Base-by-base conservation (phyloP, 208 protist genomes). In the Leishmania amazonensis region DNA sequence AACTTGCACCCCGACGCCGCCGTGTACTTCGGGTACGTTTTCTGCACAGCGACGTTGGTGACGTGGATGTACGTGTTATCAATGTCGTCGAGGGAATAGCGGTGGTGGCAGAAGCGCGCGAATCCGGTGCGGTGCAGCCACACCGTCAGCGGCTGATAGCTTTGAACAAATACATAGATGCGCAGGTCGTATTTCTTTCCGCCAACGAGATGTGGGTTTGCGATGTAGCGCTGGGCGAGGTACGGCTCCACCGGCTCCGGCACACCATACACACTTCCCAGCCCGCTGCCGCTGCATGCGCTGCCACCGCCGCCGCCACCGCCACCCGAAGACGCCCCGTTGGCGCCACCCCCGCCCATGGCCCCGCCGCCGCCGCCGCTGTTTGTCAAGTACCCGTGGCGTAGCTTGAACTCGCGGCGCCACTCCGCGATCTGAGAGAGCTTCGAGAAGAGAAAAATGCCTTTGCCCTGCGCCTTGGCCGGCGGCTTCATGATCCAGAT, bases 401-500 rank as follows among this genome's bases (percentile, higher is more conserved):
- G 87, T 75, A 93, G 89, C 76, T 95, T 94, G 73, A 93, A 95
- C 83, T 98, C 92, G 64, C 91, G 92, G 24, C 94, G 95, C 98
- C 98, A 99, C 40, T 99, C 95, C 15, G 93, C 81, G 42, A 99
- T 96, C 81, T 99, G 96, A 17, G 91, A 97, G 19, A 99, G 92
- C 79, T 99, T 99, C 8, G 98, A 96, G 78, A 99, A 98, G 45
- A 99, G 90, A 86, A 99, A 99, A 75, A 99, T 99, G 73, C 98
- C 98, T 80, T 99, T 99, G 7, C 98, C 98, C 85, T 99, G 97
- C 54, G 97, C 94, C 88, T 96, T 99, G 9, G 95, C 97, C 0
- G 98, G 97, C 24, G 98, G 98, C 87, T 99, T 99, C 98, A 99
- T 99, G 76, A 99, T 99, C 98, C 98, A 99, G 51, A 95, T 90